A percentile compares a stretch with the other conserved stretches of the same genome.
Evolutionary conservation across 2,329 filamentous ascomycete genomes (phyloP).

Genomic region (Pseudocercospora macadamiae): DNA sequence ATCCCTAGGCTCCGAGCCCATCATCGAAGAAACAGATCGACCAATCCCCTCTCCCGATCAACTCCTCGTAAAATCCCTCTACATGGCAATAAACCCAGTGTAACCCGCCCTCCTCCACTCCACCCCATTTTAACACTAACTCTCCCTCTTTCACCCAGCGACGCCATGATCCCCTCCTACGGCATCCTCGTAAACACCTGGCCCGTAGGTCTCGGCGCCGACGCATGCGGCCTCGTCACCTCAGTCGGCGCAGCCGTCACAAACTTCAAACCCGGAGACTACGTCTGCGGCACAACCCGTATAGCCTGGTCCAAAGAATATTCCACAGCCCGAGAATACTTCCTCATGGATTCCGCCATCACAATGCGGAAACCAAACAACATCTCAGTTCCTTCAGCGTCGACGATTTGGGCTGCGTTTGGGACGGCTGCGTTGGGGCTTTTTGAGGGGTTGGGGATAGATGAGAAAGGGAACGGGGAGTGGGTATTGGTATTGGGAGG

Average conservation of each 20-base stretch:
- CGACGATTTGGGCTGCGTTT: not conserved
- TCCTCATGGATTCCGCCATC: constrained; percentile 3
- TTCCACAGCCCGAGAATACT: constrained; percentile 3
- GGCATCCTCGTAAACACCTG: not conserved
- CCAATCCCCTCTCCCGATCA: not conserved
- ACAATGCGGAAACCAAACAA: constrained; percentile 9
- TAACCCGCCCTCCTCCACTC: not conserved
- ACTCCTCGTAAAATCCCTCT: constrained; percentile 6
- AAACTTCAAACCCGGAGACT: not conserved
- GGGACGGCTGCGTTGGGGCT: constrained; percentile 4
- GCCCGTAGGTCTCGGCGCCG: constrained; percentile 6
- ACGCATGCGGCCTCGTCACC: constrained; percentile 1
- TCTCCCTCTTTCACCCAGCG: not conserved
- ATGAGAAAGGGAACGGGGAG: not conserved
- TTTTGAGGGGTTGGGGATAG: not conserved
- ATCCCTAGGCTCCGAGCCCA: constrained; percentile 3
- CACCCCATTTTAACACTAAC: too few species aligned
- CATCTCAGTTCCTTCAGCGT: not conserved
- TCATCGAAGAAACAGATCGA: not conserved
- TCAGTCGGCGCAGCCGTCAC: not conserved
- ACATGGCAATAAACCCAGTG: constrained; percentile 9
- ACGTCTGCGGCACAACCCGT: not conserved
- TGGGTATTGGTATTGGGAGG: constrained; percentile 8
- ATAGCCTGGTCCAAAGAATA: not conserved
- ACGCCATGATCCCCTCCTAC: constrained; percentile 4